These are phyloP conservation scores for Hyphopichia pseudoburtonii DNA, from an alignment of 1,139 yeast genomes.

Conservation along the genomic window DNA sequence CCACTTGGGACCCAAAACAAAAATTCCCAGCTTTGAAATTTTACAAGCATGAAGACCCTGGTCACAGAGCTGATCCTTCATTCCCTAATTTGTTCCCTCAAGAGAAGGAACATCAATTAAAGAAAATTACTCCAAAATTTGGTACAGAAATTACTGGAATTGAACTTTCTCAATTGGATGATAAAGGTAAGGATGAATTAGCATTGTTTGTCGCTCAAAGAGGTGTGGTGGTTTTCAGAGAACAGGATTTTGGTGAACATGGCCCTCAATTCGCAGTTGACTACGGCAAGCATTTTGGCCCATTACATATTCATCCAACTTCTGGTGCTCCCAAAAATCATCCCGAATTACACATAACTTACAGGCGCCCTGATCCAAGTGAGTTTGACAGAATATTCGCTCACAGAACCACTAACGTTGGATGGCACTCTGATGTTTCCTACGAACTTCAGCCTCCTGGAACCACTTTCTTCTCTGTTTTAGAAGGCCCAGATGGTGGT, in stretches of 20 bases:
- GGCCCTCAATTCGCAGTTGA: conserved; percentile 54
- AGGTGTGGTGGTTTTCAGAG: conserved; percentile 64
- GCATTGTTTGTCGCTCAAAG: conserved; percentile 62
- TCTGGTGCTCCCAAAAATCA: conserved; percentile 61
- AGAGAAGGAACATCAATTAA: conserved; percentile 23
- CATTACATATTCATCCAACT: conserved; percentile 71
- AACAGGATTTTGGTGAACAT: conserved; percentile 57
- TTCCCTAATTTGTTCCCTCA: conserved; percentile 48
- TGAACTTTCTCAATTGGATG: conserved; percentile 50
- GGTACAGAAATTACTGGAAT: conserved; percentile 63
- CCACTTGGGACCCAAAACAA: conserved; percentile 52
- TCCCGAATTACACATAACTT: conserved; percentile 62
- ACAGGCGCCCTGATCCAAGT: conserved; percentile 46
- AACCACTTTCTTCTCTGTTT: conserved; percentile 56
- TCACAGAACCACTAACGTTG: conserved; percentile 30
- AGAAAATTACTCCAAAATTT: conserved; percentile 56
- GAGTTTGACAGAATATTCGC: conserved; percentile 29
- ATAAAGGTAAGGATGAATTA: conserved; percentile 57
- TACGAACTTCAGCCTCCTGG: conserved; percentile 71
- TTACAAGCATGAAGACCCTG: conserved; percentile 54
- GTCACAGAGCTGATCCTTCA: conserved; percentile 52
- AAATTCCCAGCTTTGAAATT: conserved; percentile 45
- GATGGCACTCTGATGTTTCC: conserved; percentile 69
- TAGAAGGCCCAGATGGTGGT: conserved; percentile 61
- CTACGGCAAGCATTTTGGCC: conserved; percentile 63